These are phyloP conservation scores for Backusella sp. DNA, from an alignment of 192 early-diverging fungal genomes.

Conservation along the genomic window DNA sequence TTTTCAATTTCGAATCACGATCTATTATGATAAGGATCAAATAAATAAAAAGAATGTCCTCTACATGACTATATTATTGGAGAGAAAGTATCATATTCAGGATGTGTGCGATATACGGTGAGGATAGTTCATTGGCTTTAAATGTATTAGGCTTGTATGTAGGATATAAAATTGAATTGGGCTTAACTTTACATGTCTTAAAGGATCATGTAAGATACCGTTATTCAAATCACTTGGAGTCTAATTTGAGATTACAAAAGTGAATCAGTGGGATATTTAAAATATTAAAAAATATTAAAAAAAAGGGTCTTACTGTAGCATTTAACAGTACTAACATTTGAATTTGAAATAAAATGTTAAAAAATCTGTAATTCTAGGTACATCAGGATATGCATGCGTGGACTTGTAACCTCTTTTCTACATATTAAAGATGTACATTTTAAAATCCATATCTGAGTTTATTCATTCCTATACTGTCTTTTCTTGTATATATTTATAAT, in stretches of 20 bases:
- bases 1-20: not conserved
- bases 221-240: not conserved
- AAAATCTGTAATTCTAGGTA: too few relatives aligned
- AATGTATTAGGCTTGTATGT: not conserved
- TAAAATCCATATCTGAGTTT: not conserved
- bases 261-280: not conserved
- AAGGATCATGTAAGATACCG: not conserved
- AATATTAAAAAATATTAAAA: not conserved
- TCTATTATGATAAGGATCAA: not conserved
- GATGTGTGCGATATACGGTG: not conserved
- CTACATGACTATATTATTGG: not conserved
- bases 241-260: not conserved
- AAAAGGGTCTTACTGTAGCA: not conserved
- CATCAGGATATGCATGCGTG: too few relatives aligned
- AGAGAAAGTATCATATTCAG: not conserved
- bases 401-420: too few relatives aligned
- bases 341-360: too few relatives aligned
- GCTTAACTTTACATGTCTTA: not conserved
- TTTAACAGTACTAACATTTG: not conserved
- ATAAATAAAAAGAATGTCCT: not conserved
- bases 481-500: not conserved
- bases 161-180: not conserved
- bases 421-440: too few relatives aligned
- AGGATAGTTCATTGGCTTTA: not conserved
- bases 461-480: not conserved